Conservation (phyloP, 2,329 filamentous ascomycete species). For the Trichoderma oligosporum region DNA sequence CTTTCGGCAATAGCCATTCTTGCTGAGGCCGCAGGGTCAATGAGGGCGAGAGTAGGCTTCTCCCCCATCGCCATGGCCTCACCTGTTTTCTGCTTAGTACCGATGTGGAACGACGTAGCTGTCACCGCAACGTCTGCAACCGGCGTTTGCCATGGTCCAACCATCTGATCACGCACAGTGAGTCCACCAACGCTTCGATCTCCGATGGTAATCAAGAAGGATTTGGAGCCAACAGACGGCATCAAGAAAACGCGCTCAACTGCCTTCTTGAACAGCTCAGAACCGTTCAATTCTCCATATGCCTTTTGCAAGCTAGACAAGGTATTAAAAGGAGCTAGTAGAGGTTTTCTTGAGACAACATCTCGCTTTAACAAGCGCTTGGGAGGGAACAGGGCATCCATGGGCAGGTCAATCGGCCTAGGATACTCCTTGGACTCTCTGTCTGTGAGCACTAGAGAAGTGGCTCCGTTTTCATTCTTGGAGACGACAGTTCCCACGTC, state of each 20-base stretch:
- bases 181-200: slow-evolving; percentile 89
- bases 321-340: slow-evolving; percentile 69
- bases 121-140: slow-evolving; percentile 94
- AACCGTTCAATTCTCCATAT: slow-evolving; percentile 52
- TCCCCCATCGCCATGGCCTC: slow-evolving; percentile 99
- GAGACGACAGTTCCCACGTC: slow-evolving; percentile 76
- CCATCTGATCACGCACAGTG: slow-evolving; percentile 87
- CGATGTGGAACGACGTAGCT: slow-evolving; percentile 68
- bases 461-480: slow-evolving; percentile 57
- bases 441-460: slow-evolving; percentile 76
- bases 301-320: slow-evolving; percentile 60
- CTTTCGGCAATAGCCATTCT: slow-evolving; percentile 96
- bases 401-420: slow-evolving; percentile 80
- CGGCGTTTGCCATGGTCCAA: slow-evolving; percentile 92
- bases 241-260: slow-evolving; percentile 77
- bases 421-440: slow-evolving; percentile 71
- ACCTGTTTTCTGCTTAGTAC: slow-evolving; percentile 67
- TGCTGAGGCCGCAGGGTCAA: slow-evolving; percentile 84
- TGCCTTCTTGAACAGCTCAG: slow-evolving; percentile 59
- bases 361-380: slow-evolving; percentile 75
- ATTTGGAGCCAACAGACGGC: slow-evolving; percentile 92
- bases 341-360: slow-evolving; percentile 65
- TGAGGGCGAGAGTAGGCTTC: slow-evolving; percentile 82
- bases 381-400: slow-evolving; percentile 84
- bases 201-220: slow-evolving; percentile 94